phyloP scores from a whole-genome alignment of 2,329 filamentous ascomycete species.

The Macrophomina tecta region DNA sequence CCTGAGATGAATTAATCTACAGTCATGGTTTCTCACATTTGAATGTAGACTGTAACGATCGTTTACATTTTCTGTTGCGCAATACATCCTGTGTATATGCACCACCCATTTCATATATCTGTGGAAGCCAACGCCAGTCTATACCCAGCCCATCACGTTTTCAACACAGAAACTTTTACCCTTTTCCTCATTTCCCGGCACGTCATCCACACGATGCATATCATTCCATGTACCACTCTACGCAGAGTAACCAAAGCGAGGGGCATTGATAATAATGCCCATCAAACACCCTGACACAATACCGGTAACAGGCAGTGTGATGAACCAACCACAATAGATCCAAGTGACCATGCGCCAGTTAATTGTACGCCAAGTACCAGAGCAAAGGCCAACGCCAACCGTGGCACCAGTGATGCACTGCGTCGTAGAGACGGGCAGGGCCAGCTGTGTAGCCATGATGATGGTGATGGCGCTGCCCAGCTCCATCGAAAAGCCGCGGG shows the following conservation, averaged over 20 bases:
- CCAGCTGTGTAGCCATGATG: slow-evolving; percentile 67
- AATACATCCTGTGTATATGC: no score
- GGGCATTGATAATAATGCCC: slow-evolving; percentile 68
- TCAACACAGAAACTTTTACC: neutral
- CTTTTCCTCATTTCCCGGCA: neutral
- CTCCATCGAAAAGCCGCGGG: slow-evolving; percentile 55
- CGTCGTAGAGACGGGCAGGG: slow-evolving; percentile 64
- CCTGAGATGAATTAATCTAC: no score
- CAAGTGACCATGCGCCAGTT: slow-evolving; percentile 69
- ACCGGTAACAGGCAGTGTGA: slow-evolving; percentile 64
- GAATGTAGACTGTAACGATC: no score
- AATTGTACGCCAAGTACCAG: slow-evolving; percentile 63
- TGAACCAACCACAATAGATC: slow-evolving; percentile 66
- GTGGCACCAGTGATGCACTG: slow-evolving; percentile 64
- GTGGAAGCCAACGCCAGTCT: neutral
- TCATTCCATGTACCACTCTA: neutral
- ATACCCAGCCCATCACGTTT: neutral
- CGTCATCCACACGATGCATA: neutral
- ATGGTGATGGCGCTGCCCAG: slow-evolving; percentile 63
- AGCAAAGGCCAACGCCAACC: slow-evolving; percentile 67
- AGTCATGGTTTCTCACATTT: no score
- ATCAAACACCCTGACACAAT: slow-evolving; percentile 66
- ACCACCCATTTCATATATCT: neutral
- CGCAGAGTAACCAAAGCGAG: slow-evolving; percentile 36
- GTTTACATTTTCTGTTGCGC: no score